phyloP scores from a whole-genome alignment of 129 eudicot genomes.

The sunflower (Helianthus annuus) region HanXRQr2.0-SUNRISE NC_035436.2:202429071-202429570 shows the following conservation, averaged over 20 bases:
- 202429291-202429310: not conserved
- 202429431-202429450: no score
- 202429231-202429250: not conserved
- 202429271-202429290: conserved; percentile 16
- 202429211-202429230: conserved; percentile 5
- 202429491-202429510: no score
- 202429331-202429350: not conserved
- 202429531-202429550: no score
- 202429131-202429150: conserved; percentile 31
- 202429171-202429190: conserved; percentile 34
- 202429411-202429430: no score
- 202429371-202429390: no score
- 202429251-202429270: not conserved
- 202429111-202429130: conserved; percentile 47
- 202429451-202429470: no score
- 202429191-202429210: conserved; percentile 11
- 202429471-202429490: no score
- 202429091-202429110: conserved; percentile 55
- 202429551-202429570: no score
- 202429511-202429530: no score
- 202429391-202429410: no score
- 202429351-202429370: no score
- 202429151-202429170: conserved; percentile 37
- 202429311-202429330: conserved; percentile 1
- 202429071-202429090: conserved; percentile 29